phyloP scores from a whole-genome alignment of 768 basidiomycete genomes.

The Mycena epipterygia region DNA sequence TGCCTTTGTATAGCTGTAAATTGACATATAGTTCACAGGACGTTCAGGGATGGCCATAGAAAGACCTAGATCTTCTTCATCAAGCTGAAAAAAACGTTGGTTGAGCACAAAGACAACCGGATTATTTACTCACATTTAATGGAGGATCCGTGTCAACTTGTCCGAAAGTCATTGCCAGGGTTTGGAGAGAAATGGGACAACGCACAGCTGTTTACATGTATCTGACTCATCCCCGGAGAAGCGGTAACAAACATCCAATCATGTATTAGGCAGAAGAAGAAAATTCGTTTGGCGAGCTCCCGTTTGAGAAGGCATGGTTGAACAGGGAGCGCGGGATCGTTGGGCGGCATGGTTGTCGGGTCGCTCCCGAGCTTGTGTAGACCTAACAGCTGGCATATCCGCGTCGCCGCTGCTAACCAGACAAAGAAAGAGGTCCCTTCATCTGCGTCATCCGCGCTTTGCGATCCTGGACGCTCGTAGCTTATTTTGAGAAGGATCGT shows the following conservation, averaged over 20 bases:
- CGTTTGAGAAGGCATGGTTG: constrained; percentile 17
- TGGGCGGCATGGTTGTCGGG: constrained; percentile 14
- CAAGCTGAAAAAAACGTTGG: constrained; percentile 4
- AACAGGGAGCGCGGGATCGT: constrained; percentile 14
- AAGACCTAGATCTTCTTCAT: constrained; percentile 13
- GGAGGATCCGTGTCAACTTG: constrained; percentile 18
- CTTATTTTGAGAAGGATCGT: constrained; percentile 24
- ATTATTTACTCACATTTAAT: constrained; percentile 3
- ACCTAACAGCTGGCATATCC: constrained; percentile 16
- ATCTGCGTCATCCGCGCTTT: constrained; percentile 9
- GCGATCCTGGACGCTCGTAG: constrained; percentile 19
- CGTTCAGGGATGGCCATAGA: constrained; percentile 2
- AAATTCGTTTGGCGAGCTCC: constrained; percentile 18
- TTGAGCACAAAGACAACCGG: neutral
- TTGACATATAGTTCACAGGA: constrained; percentile 12
- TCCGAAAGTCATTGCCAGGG: neutral
- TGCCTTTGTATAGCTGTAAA: constrained; percentile 23
- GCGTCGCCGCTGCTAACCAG: constrained; percentile 13
- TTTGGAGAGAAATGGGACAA: neutral
- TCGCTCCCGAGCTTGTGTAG: constrained; percentile 21
- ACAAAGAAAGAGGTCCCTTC: constrained; percentile 23
- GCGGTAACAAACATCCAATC: constrained; percentile 21
- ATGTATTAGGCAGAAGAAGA: constrained; percentile 12
- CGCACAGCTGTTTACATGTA: constrained; percentile 19
- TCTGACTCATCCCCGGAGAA: constrained; percentile 21